A percentile compares a stretch with the other conserved stretches of the same genome.
Evolutionary conservation across 768 basidiomycete genomes (phyloP).

Genomic region (Tubosaeta sp.): DNA sequence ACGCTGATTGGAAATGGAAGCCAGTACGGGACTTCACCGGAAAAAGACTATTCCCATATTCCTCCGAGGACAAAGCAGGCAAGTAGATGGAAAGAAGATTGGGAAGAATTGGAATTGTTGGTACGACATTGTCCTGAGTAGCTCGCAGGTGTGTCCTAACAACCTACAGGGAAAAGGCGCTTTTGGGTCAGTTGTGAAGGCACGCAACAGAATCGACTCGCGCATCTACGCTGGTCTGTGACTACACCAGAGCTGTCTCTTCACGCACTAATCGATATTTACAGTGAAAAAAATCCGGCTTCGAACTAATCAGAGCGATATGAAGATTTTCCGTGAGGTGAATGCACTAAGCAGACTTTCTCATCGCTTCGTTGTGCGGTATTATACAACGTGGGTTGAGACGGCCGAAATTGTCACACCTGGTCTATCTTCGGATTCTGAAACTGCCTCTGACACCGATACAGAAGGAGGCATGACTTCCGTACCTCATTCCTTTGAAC

Average conservation of each 20-base stretch:
- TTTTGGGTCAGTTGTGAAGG: conserved; percentile 94
- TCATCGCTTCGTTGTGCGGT: conserved; percentile 88
- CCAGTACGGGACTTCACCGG: conserved; percentile 51
- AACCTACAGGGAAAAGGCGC: conserved; percentile 71
- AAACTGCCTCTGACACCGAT: conserved; percentile 34
- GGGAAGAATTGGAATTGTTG: conserved; percentile 86
- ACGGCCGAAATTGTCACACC: conserved; percentile 50
- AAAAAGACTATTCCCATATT: conserved; percentile 56
- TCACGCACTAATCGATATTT: neutral
- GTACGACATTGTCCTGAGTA: conserved; percentile 31
- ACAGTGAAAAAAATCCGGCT: conserved; percentile 88
- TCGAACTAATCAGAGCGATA: conserved; percentile 71
- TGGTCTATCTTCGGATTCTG: conserved; percentile 45
- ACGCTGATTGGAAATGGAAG: conserved; percentile 45
- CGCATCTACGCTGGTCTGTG: conserved; percentile 74
- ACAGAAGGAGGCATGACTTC: conserved; percentile 52
- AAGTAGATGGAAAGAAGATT: conserved; percentile 90
- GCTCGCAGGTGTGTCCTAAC: neutral
- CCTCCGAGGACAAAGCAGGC: conserved; percentile 41
- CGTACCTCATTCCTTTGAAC: conserved; percentile 41
- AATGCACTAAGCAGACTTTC: conserved; percentile 83
- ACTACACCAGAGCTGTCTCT: neutral
- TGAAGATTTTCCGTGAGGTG: conserved; percentile 87
- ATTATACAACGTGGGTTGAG: conserved; percentile 91
- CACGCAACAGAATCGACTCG: conserved; percentile 81